Evolutionary conservation across 805 yeast species (phyloP).

Genomic region (Metschnikowia cubensis): DNA sequence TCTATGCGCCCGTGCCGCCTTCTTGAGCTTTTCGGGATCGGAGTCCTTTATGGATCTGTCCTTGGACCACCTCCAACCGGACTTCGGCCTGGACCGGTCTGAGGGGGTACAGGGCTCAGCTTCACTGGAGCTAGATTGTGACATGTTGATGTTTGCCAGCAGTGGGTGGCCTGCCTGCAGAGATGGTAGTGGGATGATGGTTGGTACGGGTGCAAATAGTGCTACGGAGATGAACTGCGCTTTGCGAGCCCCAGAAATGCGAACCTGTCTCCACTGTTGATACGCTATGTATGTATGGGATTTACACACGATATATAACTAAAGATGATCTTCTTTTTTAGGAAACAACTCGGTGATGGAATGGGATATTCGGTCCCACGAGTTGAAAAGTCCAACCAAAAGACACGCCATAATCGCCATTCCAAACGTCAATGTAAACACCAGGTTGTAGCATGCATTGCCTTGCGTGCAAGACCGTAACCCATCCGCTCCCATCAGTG

Average conservation of each 20-base stretch:
- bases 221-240: background rate
- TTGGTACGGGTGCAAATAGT: constrained; percentile 3
- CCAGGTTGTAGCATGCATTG: constrained; percentile 32
- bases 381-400: constrained; percentile 16
- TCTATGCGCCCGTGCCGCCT: background rate
- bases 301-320: background rate
- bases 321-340: background rate
- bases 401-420: constrained; percentile 28
- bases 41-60: background rate
- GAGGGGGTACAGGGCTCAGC: background rate
- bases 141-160: background rate
- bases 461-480: constrained; percentile 29
- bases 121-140: background rate
- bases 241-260: constrained; percentile 1
- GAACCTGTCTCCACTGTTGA: background rate
- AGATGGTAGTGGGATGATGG: background rate
- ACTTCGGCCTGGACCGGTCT: background rate
- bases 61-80: constrained; percentile 1
- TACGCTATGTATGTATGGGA: background rate
- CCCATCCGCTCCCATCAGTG: constrained; percentile 17
- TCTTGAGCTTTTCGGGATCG: background rate
- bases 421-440: constrained; percentile 37
- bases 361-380: constrained; percentile 8
- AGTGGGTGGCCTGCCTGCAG: background rate
- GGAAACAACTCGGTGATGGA: background rate